Evolutionary conservation across 2,329 filamentous ascomycete species (phyloP).

Genomic region (Exserohilum rostratum): DNA sequence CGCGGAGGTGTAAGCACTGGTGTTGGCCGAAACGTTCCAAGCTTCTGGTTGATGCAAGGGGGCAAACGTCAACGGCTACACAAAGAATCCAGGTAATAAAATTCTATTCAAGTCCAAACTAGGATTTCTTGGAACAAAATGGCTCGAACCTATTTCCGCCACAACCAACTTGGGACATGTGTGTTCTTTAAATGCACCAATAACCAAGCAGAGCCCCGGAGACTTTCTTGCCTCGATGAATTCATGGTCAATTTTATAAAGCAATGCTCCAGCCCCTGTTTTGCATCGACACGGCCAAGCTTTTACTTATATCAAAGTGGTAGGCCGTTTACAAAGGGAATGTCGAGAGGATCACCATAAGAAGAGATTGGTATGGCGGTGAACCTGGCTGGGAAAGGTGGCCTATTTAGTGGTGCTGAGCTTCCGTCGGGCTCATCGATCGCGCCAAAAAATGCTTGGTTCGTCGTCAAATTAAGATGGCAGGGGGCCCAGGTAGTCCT

Average conservation of each 20-base stretch:
- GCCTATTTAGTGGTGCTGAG: background rate
- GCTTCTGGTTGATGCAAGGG: conserved; percentile 32
- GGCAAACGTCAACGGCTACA: conserved; percentile 21
- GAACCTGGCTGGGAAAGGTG: background rate
- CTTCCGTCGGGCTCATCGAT: background rate
- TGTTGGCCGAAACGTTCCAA: conserved; percentile 39
- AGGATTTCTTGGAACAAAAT: conserved; percentile 11
- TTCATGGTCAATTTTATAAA: background rate
- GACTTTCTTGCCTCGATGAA: background rate
- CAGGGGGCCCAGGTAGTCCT: conserved; percentile 50
- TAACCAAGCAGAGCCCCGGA: background rate
- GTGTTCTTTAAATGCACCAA: background rate
- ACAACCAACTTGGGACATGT: background rate
- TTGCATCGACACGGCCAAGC: conserved; percentile 1
- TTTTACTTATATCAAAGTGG: background rate
- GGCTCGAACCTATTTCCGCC: background rate
- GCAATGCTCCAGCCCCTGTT: background rate
- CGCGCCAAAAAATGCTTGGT: background rate
- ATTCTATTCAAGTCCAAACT: conserved; percentile 37
- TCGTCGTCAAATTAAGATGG: conserved; percentile 31
- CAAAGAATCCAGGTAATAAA: conserved; percentile 27
- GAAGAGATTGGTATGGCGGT: conserved; percentile 1
- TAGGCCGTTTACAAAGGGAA: background rate
- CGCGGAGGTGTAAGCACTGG: conserved; percentile 35
- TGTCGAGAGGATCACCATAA: background rate